These are phyloP conservation scores for Ambrosia artemisiifolia DNA, from an alignment of 129 eudicot genomes.

Conservation along the genomic window DNA sequence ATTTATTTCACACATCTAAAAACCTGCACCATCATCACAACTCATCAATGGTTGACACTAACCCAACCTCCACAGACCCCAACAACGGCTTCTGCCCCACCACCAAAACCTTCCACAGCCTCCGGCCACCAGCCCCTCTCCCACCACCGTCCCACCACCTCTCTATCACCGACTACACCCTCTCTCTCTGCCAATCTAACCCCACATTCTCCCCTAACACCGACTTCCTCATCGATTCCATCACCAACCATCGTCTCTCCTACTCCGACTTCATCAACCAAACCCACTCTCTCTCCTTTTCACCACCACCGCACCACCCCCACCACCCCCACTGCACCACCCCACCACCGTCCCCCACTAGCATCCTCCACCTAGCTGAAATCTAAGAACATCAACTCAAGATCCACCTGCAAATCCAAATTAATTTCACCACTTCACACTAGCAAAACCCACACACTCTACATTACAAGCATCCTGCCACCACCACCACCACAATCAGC, in stretches of 20 bases:
- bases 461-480: too few species aligned
- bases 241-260: slow-evolving; percentile 52
- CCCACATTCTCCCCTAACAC: slow-evolving; percentile 36
- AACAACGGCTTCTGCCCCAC: slow-evolving; percentile 48
- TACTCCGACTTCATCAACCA: slow-evolving; percentile 68
- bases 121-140: slow-evolving; percentile 54
- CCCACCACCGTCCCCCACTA: too few species aligned
- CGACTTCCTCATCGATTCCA: slow-evolving; percentile 63
- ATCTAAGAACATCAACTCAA: too few species aligned
- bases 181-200: slow-evolving; percentile 55
- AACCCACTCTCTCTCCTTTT: slow-evolving; percentile 50
- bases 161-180: slow-evolving; percentile 47
- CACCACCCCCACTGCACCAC: too few species aligned
- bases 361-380: too few species aligned
- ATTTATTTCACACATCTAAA: too few species aligned
- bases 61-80: slow-evolving; percentile 26
- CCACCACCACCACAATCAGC: too few species aligned
- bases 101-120: slow-evolving; percentile 57
- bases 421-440: too few species aligned
- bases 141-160: slow-evolving; percentile 62
- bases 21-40: background rate
- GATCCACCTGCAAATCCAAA: too few species aligned
- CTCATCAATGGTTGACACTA: slow-evolving; percentile 30
- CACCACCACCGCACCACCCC: too few species aligned
- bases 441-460: too few species aligned